phyloP scores from a whole-genome alignment of 2,329 filamentous ascomycete genomes.

The Apiospora malaysiana region DNA sequence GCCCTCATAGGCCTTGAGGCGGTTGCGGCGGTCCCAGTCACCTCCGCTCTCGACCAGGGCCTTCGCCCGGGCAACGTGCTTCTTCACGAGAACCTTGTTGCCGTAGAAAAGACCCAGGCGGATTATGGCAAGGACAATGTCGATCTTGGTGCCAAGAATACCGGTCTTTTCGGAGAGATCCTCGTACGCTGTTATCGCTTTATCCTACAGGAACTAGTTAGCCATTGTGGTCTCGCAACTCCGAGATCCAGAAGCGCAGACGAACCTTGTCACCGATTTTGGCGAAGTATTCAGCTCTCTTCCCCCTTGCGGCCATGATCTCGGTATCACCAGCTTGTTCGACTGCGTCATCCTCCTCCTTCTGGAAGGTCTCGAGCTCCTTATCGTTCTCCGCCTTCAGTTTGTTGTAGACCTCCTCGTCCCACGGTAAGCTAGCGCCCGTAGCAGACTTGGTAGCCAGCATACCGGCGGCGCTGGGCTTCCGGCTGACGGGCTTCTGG shows the following conservation, averaged over 20 bases:
- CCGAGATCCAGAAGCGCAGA: neutral
- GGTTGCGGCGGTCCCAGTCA: constrained; percentile 98
- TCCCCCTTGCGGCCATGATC: constrained; percentile 88
- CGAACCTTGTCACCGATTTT: constrained; percentile 92
- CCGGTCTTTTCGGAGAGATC: constrained; percentile 96
- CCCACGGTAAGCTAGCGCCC: constrained; percentile 81
- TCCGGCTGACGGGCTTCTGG: constrained; percentile 66
- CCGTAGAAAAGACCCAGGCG: constrained; percentile 95
- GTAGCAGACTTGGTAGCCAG: constrained; percentile 71
- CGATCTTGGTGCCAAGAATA: constrained; percentile 95
- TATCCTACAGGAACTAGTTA: constrained; percentile 66
- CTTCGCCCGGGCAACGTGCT: constrained; percentile 88
- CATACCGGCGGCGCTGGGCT: constrained; percentile 75
- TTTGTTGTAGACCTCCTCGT: constrained; percentile 83
- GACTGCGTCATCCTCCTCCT: constrained; percentile 90
- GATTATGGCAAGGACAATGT: constrained; percentile 94
- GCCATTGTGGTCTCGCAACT: neutral
- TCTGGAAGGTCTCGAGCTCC: constrained; percentile 77
- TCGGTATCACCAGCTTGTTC: constrained; percentile 98
- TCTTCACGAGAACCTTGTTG: constrained; percentile 90
- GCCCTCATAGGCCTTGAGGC: constrained; percentile 97
- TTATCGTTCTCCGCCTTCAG: constrained; percentile 78
- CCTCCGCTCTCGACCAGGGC: constrained; percentile 91
- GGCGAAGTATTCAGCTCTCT: constrained; percentile 95
- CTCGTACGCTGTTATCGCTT: constrained; percentile 91